These are phyloP conservation scores for Crithidia brevicula DNA, from an alignment of 208 protist species.

Conservation along the genomic window DNA sequence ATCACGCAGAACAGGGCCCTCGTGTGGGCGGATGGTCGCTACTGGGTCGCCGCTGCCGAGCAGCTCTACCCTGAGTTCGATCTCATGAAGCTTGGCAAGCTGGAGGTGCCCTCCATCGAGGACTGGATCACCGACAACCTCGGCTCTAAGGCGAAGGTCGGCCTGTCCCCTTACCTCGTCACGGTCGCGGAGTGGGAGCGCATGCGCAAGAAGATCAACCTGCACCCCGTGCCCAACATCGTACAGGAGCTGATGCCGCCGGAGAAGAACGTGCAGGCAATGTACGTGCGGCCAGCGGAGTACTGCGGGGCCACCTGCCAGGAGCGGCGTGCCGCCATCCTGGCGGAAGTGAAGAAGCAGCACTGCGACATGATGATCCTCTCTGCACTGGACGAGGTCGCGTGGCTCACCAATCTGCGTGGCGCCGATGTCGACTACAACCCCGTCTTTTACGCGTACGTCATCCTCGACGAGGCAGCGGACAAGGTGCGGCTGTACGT, in stretches of 20 bases:
- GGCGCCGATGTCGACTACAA: conserved; percentile 89
- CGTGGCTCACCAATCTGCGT: conserved; percentile 93
- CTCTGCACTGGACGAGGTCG: conserved; percentile 92
- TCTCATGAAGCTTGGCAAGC: conserved; percentile 85
- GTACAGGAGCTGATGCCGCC: conserved; percentile 56
- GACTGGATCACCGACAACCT: conserved; percentile 69
- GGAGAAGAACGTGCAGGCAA: conserved; percentile 12
- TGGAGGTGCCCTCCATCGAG: conserved; percentile 65
- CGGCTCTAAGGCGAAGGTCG: conserved; percentile 41
- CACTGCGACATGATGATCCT: conserved; percentile 74
- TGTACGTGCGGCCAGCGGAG: conserved; percentile 66
- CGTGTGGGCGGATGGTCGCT: conserved; percentile 98
- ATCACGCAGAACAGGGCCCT: conserved; percentile 82
- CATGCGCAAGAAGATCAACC: conserved; percentile 52
- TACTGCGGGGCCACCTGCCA: conserved; percentile 67
- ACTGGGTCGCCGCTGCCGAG: conserved; percentile 94
- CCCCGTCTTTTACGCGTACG: conserved; percentile 92
- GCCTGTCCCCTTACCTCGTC: conserved; percentile 71
- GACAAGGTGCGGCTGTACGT: conserved; percentile 47
- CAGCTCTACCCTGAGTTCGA: conserved; percentile 82
- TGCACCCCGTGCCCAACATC: conserved; percentile 37
- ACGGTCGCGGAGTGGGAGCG: conserved; percentile 85
- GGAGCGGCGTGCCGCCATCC: conserved; percentile 64
- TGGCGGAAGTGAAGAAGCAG: conserved; percentile 50
- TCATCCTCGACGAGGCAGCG: conserved; percentile 51